Percentiles rank a stretch among this genome's conserved stretches.
Evolutionary conservation across 169 alveolate genomes (phyloP).

Genomic region (Eimeria necatrix): DNA sequence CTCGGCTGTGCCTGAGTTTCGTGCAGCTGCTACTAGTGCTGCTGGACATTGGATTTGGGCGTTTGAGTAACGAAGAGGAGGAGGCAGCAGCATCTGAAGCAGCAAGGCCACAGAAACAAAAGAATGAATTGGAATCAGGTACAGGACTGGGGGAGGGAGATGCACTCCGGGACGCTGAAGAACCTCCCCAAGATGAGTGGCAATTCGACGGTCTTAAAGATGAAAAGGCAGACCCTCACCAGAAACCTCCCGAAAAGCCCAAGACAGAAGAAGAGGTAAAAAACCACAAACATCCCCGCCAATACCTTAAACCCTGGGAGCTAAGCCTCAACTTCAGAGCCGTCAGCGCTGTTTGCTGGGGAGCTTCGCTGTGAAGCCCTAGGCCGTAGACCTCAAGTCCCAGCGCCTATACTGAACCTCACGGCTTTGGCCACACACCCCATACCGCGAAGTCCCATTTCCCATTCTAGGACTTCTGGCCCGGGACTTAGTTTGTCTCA

Average conservation of each 20-base stretch:
- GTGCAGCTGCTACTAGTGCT: slow-evolving; percentile 68
- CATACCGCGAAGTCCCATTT: too few species aligned
- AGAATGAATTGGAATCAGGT: slow-evolving; percentile 78
- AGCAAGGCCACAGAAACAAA: slow-evolving; percentile 49
- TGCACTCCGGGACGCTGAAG: slow-evolving; percentile 68
- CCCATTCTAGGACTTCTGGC: too few species aligned
- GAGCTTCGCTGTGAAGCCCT: too few species aligned
- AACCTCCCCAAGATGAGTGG: slow-evolving; percentile 70
- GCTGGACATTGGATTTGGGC: slow-evolving; percentile 72
- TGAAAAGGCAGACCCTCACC: slow-evolving; percentile 55
- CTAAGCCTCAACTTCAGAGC: background rate
- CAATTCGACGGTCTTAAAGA: slow-evolving; percentile 77
- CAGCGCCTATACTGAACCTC: too few species aligned
- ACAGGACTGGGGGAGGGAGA: slow-evolving; percentile 80
- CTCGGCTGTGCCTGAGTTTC: slow-evolving; percentile 58
- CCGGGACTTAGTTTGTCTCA: background rate
- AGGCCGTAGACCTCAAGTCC: too few species aligned
- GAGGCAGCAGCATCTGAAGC: slow-evolving; percentile 40
- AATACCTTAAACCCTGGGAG: background rate
- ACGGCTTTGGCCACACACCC: too few species aligned
- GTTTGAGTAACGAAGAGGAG: slow-evolving; percentile 41
- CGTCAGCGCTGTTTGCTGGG: too few species aligned
- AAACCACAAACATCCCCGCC: background rate
- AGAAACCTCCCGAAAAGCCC: slow-evolving; percentile 62
- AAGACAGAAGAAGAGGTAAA: slow-evolving; percentile 61